A percentile compares a stretch with the other conserved stretches of the same genome.
Evolutionary conservation across 192 early-diverging fungal species (phyloP).

Genomic region (Mycoemilia scoparia): DNA sequence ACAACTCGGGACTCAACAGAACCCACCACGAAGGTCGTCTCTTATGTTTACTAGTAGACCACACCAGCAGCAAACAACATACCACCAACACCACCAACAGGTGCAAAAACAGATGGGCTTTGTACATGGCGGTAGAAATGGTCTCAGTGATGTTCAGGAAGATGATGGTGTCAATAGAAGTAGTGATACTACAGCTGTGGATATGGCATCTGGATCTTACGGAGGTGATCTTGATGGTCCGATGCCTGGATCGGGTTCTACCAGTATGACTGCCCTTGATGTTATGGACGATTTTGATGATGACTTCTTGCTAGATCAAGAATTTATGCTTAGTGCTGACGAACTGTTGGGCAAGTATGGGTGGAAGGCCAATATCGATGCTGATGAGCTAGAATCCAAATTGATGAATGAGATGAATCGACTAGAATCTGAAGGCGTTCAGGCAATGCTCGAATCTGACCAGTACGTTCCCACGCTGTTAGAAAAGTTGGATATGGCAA

Average conservation of each 20-base stretch:
- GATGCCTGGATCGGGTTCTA: background rate
- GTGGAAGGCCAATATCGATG: constrained; percentile 75
- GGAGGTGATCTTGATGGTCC: constrained; percentile 4
- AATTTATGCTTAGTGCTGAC: constrained; percentile 54
- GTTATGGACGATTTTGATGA: constrained; percentile 21
- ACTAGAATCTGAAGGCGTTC: constrained; percentile 72
- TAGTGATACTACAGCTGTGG: constrained; percentile 19
- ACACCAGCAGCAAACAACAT: too few species aligned
- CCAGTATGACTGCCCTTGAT: constrained; percentile 6
- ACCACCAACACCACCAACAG: too few species aligned
- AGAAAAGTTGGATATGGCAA: constrained; percentile 63
- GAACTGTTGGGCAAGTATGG: constrained; percentile 70
- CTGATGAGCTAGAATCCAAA: constrained; percentile 67
- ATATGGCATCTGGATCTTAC: constrained; percentile 10
- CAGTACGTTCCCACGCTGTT: constrained; percentile 64
- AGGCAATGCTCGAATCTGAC: constrained; percentile 85
- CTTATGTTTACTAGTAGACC: too few species aligned
- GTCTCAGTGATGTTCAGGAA: constrained; percentile 22
- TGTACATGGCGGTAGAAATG: constrained; percentile 15
- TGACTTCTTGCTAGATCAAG: constrained; percentile 37
- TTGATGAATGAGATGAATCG: constrained; percentile 68
- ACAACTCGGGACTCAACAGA: too few species aligned
- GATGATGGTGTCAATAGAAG: constrained; percentile 26
- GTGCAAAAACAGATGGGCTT: too few species aligned
- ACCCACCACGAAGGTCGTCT: too few species aligned